phyloP scores from a whole-genome alignment of 805 yeast species.

The Priceomyces melissophilus region DNA sequence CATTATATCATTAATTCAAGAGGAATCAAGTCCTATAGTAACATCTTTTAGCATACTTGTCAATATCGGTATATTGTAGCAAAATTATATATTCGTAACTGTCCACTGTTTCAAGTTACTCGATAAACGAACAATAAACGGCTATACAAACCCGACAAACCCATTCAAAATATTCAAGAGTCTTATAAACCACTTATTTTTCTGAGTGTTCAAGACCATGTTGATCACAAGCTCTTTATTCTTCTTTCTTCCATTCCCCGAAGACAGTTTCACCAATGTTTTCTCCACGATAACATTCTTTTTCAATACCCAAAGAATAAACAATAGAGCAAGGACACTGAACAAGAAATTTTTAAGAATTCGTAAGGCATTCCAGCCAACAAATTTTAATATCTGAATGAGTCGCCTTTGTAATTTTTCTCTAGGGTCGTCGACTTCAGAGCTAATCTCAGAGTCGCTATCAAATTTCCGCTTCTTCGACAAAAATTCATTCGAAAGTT shows the following conservation, averaged over 20 bases:
- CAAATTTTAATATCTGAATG: constrained; percentile 18
- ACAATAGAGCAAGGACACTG: constrained; percentile 34
- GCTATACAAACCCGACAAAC: constrained; percentile 39
- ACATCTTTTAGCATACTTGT: too few relatives aligned
- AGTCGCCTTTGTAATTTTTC: constrained; percentile 20
- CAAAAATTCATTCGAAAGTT: constrained; percentile 40
- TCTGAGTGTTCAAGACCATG: constrained; percentile 40
- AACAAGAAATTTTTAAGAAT: constrained; percentile 33
- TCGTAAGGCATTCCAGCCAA: constrained; percentile 27
- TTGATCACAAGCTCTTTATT: constrained; percentile 39
- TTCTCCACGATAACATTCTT: constrained; percentile 35
- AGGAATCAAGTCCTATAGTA: too few relatives aligned
- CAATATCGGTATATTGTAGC: too few relatives aligned
- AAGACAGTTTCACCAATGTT: constrained; percentile 36
- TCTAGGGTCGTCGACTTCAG: constrained; percentile 11
- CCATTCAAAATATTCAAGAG: constrained; percentile 33
- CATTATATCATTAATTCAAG: neutral
- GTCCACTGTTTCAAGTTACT: neutral
- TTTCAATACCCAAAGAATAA: constrained; percentile 41
- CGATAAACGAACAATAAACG: too few relatives aligned
- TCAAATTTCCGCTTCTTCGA: constrained; percentile 12
- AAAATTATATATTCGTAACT: too few relatives aligned
- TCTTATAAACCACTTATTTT: constrained; percentile 43
- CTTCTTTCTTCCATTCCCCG: constrained; percentile 13
- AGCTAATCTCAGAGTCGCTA: constrained; percentile 11